Evolutionary conservation across 495 filamentous ascomycete species (phyloP).

Genomic region (Astrothelium macrocarpum): DNA sequence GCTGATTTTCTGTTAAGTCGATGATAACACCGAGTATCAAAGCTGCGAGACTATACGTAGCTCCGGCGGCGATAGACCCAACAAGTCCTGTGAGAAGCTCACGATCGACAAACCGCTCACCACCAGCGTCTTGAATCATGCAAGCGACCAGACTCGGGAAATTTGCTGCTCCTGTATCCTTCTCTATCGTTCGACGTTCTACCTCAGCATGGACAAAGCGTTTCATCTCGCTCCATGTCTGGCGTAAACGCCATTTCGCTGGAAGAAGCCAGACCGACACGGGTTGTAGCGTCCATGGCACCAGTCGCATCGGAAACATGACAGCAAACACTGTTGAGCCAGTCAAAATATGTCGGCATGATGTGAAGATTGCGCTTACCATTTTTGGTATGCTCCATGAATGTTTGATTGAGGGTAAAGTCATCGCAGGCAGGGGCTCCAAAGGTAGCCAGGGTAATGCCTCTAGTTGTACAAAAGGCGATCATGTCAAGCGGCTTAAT

Average conservation of each 20-base stretch:
- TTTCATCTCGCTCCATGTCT: not conserved
- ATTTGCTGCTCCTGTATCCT: not conserved
- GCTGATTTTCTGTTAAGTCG: not conserved
- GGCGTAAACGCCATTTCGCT: conserved; percentile 1
- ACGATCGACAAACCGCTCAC: not conserved
- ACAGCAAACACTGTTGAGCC: not conserved
- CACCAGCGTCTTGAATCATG: not conserved
- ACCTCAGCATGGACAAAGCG: not conserved
- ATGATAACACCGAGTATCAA: not conserved
- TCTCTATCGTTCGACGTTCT: not conserved
- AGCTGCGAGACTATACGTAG: not conserved
- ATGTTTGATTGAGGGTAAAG: not conserved
- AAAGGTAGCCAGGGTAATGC: not conserved
- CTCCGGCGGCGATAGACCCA: not conserved
- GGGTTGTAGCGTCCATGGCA: not conserved
- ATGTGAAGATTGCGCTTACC: not conserved
- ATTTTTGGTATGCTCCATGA: not conserved
- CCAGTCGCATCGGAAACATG: not conserved
- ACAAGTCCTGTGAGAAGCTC: not conserved
- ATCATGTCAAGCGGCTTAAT: not conserved
- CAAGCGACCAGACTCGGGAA: not conserved
- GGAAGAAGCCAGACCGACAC: conserved; percentile 4
- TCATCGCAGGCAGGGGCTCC: not conserved
- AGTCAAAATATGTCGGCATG: not conserved
- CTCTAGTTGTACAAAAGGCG: not conserved